Conservation (phyloP, 805 yeast species). For the Cyberlindnera subsufficiens region DNA sequence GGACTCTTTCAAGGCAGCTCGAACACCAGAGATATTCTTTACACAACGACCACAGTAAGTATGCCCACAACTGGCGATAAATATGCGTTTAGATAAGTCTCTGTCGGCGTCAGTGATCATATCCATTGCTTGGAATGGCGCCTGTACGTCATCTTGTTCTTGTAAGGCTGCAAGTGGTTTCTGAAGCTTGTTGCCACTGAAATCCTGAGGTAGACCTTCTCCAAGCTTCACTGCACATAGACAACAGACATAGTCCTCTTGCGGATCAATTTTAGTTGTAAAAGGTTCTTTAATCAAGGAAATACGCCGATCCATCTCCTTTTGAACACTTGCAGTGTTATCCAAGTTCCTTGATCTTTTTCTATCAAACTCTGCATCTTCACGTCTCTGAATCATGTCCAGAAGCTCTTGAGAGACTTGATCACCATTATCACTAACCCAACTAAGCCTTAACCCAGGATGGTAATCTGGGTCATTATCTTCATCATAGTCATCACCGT, state of each 20-base stretch:
- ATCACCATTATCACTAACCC: conserved; percentile 5
- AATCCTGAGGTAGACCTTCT: conserved; percentile 58
- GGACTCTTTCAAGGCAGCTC: conserved; percentile 16
- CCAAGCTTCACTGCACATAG: conserved; percentile 73
- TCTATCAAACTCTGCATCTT: conserved; percentile 12
- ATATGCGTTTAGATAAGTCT: conserved; percentile 60
- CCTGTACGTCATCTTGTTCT: conserved; percentile 33
- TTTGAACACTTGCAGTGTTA: conserved; percentile 1
- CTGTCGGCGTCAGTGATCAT: conserved; percentile 48
- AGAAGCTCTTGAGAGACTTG: conserved; percentile 10
- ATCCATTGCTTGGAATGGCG: conserved; percentile 60
- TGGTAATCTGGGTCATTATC: conserved; percentile 8
- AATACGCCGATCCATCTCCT: neutral
- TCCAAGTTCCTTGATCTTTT: conserved; percentile 8
- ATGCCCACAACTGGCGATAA: conserved; percentile 73
- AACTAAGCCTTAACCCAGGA: neutral
- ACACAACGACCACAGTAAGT: conserved; percentile 84
- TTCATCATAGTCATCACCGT: neutral
- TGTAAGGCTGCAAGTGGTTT: conserved; percentile 26
- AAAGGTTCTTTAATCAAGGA: conserved; percentile 10
- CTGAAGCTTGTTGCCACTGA: conserved; percentile 27
- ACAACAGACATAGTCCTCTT: conserved; percentile 46
- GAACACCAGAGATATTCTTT: conserved; percentile 47
- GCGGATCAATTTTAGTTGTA: conserved; percentile 25
- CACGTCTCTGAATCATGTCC: conserved; percentile 15